These are phyloP conservation scores for Alternaria consortialis DNA, from an alignment of 2,329 filamentous ascomycete genomes.

Conservation along the genomic window DNA sequence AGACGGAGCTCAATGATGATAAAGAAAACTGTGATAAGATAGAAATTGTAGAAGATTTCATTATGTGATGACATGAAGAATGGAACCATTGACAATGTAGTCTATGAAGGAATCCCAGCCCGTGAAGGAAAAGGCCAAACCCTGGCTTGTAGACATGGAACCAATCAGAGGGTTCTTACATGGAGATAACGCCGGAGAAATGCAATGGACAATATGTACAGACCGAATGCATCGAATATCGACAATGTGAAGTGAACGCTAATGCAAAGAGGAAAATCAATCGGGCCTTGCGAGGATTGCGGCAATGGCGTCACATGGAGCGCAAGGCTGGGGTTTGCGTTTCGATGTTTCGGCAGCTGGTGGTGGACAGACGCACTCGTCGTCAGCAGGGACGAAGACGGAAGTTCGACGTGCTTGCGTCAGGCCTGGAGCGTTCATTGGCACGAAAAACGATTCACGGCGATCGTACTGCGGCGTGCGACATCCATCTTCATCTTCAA, in stretches of 20 bases:
- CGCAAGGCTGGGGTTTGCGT: conserved; percentile 29
- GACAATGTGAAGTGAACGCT: conserved; percentile 30
- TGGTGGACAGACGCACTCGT: conserved; percentile 24
- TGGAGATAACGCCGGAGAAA: conserved; percentile 31
- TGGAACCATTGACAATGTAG: conserved; percentile 7
- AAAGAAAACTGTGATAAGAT: background rate
- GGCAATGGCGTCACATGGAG: conserved; percentile 39
- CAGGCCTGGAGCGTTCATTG: conserved; percentile 19
- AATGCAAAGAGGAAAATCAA: conserved; percentile 13
- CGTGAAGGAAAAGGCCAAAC: conserved; percentile 7
- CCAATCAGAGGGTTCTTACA: conserved; percentile 36
- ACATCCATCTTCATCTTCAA: conserved; percentile 9
- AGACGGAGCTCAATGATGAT: background rate
- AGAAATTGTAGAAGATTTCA: background rate
- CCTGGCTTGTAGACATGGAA: conserved; percentile 24
- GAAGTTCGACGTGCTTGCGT: conserved; percentile 26
- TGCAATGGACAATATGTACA: conserved; percentile 26
- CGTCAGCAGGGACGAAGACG: conserved; percentile 25
- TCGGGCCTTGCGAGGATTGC: conserved; percentile 35
- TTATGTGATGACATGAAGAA: background rate
- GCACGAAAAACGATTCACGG: conserved; percentile 25
- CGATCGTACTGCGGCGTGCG: conserved; percentile 28
- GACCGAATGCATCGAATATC: conserved; percentile 33
- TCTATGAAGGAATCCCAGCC: conserved; percentile 10
- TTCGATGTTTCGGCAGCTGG: conserved; percentile 21